These are phyloP conservation scores for Dactylis glomerata DNA, from an alignment of 176 grass and related monocot species.

Conservation along the genomic window DNA sequence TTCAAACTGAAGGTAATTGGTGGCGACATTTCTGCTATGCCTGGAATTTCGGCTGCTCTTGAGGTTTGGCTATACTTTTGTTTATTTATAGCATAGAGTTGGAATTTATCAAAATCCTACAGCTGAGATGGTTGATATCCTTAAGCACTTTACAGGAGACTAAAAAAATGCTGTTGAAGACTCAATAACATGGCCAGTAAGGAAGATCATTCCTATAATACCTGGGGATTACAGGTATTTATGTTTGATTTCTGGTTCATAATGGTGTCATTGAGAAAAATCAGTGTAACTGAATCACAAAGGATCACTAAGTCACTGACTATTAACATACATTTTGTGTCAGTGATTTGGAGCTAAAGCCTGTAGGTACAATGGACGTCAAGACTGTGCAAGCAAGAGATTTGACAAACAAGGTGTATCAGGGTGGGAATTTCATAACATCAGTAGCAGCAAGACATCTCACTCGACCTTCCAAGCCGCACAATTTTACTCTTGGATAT, in stretches of 20 bases:
- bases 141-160: conserved; percentile 55
- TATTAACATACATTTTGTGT: conserved; percentile 10
- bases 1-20: conserved; percentile 91
- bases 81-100: conserved; percentile 15
- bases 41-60: conserved; percentile 92
- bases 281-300: background rate
- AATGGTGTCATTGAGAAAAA: background rate
- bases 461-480: no score
- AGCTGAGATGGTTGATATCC: conserved; percentile 14
- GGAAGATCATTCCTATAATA: conserved; percentile 90
- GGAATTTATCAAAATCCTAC: background rate
- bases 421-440: no score
- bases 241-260: background rate
- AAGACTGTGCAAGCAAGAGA: conserved; percentile 89
- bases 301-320: no score
- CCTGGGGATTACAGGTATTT: conserved; percentile 94
- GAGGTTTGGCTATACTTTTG: conserved; percentile 46
- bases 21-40: conserved; percentile 83
- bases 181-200: conserved; percentile 89
- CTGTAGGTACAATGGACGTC: conserved; percentile 87
- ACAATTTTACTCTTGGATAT: no score
- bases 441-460: no score
- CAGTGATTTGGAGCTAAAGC: conserved; percentile 95
- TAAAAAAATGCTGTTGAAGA: conserved; percentile 95
- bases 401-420: conserved; percentile 95